Evolutionary conservation across 2,329 filamentous ascomycete species (phyloP).

Genomic region (Ascochyta viciae-villosae): DNA sequence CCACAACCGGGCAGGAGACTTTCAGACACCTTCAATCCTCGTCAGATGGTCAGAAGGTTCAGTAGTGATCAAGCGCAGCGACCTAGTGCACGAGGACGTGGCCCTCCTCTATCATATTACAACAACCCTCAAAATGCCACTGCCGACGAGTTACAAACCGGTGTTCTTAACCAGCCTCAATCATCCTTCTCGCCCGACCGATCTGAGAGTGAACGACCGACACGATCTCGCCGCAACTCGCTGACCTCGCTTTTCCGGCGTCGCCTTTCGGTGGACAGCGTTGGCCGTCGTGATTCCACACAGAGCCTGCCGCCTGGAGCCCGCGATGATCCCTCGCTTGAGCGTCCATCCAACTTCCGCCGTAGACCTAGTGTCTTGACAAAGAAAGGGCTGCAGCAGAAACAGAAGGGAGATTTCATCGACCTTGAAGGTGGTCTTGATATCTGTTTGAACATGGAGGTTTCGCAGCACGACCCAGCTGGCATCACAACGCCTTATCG

Average conservation of each 20-base stretch:
- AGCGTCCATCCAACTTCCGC: slow-evolving; percentile 52
- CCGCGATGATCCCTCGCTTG: slow-evolving; percentile 22
- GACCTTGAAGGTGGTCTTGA: slow-evolving; percentile 85
- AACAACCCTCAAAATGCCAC: slow-evolving; percentile 46
- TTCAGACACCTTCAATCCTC: slow-evolving; percentile 47
- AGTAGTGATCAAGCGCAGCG: slow-evolving; percentile 37
- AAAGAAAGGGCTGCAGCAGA: slow-evolving; percentile 48
- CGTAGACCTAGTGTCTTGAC: slow-evolving; percentile 54
- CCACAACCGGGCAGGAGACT: slow-evolving; percentile 37
- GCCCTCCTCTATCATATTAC: slow-evolving; percentile 48
- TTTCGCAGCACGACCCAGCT: slow-evolving; percentile 82
- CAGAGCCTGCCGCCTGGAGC: slow-evolving; percentile 32
- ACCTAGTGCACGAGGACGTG: slow-evolving; percentile 34
- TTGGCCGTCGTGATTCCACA: slow-evolving; percentile 32
- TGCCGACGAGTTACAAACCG: slow-evolving; percentile 39
- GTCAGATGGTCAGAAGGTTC: slow-evolving; percentile 53
- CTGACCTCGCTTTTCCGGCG: slow-evolving; percentile 45
- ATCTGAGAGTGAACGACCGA: slow-evolving; percentile 33
- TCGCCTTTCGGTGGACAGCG: slow-evolving; percentile 40
- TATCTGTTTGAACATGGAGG: slow-evolving; percentile 87
- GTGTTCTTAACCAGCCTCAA: slow-evolving; percentile 31
- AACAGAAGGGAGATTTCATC: slow-evolving; percentile 54
- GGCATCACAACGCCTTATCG: slow-evolving; percentile 90
- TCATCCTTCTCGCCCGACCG: slow-evolving; percentile 48
- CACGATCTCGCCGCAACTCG: slow-evolving; percentile 43